A percentile compares a stretch with the other conserved stretches of the same genome.
Evolutionary conservation across 1,284 basidiomycete species (phyloP).

Genomic region (Quambalaria eucalypti): DNA sequence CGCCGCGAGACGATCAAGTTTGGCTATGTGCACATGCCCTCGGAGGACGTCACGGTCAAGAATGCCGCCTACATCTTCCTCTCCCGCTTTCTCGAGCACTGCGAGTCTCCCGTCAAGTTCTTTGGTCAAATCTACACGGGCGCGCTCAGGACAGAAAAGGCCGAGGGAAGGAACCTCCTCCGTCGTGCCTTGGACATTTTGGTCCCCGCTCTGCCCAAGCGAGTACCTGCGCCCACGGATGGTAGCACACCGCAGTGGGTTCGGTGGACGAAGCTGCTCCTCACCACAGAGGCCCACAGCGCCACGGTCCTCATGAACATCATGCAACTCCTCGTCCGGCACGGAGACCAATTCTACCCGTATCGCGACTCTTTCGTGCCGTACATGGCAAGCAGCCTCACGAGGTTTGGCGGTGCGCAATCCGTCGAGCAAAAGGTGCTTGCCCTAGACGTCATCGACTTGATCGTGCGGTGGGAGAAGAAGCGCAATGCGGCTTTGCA

Average conservation of each 20-base stretch:
- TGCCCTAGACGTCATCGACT: constrained; percentile 49
- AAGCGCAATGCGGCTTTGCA: constrained; percentile 36
- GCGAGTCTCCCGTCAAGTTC: constrained; percentile 86
- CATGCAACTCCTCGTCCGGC: constrained; percentile 84
- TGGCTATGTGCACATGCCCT: constrained; percentile 77
- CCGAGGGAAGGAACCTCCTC: constrained; percentile 64
- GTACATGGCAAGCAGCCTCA: constrained; percentile 80
- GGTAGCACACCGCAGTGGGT: constrained; percentile 74
- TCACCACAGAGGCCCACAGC: constrained; percentile 75
- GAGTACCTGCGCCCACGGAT: constrained; percentile 47
- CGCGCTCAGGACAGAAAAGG: constrained; percentile 72
- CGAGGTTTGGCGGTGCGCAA: neutral
- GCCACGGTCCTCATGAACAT: constrained; percentile 77
- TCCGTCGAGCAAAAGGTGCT: constrained; percentile 57
- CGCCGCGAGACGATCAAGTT: constrained; percentile 93
- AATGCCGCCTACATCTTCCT: constrained; percentile 87
- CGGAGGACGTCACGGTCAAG: constrained; percentile 81
- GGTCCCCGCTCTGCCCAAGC: constrained; percentile 67
- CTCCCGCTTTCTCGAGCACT: constrained; percentile 85
- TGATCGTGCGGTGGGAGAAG: constrained; percentile 49
- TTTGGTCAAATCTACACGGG: constrained; percentile 88
- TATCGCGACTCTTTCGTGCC: constrained; percentile 90
- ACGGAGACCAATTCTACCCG: constrained; percentile 84
- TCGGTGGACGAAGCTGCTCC: constrained; percentile 70
- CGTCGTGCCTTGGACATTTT: constrained; percentile 83